Evolutionary conservation across 148 eudicot genomes (phyloP).

Genomic region (Chenopodium quinoa): DNA sequence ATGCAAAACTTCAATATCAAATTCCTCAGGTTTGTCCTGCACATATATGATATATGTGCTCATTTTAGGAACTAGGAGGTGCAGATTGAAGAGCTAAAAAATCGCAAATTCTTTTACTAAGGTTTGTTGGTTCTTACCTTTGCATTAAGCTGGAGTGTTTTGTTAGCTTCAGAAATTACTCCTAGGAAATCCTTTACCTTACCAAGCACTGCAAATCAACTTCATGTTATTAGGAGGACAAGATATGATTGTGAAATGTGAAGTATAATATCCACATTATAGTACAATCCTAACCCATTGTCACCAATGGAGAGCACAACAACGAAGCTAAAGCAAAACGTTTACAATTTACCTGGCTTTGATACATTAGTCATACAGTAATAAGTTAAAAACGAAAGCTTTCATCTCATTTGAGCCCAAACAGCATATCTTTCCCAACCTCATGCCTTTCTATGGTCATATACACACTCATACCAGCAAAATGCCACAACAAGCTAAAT

Average conservation of each 20-base stretch:
- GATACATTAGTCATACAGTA: neutral
- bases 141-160: constrained; percentile 56
- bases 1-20: constrained; percentile 68
- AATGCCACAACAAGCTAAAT: neutral
- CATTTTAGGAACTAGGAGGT: neutral
- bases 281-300: neutral
- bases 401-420: neutral
- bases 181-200: constrained; percentile 73
- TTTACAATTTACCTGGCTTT: neutral
- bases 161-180: constrained; percentile 72
- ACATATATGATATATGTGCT: constrained; percentile 2
- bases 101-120: neutral
- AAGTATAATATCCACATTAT: neutral
- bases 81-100: neutral
- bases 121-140: constrained; percentile 40
- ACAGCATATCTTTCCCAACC: neutral
- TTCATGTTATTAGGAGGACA: neutral
- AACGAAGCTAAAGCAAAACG: neutral
- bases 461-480: neutral
- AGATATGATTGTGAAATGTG: too few species aligned
- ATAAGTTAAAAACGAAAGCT: neutral
- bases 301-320: neutral
- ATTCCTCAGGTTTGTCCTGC: constrained; percentile 65
- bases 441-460: neutral
- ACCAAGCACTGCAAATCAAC: constrained; percentile 55